These are phyloP conservation scores for Fusarium ambrosium DNA, from an alignment of 2,329 filamentous ascomycete species.

Conservation along the genomic window DNA sequence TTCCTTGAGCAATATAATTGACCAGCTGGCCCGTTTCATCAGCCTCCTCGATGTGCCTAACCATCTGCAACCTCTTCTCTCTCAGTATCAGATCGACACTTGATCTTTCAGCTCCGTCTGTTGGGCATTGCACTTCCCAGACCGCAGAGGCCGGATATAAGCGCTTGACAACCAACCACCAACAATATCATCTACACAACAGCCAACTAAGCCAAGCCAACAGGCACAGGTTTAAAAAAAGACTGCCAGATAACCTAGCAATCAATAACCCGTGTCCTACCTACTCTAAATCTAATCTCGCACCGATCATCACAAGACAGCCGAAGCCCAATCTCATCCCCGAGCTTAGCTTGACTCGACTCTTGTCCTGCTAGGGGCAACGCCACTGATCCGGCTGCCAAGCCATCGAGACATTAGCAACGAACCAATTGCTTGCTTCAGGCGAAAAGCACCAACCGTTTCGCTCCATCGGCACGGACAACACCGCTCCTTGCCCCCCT, in stretches of 20 bases:
- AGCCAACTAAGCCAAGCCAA: constrained; percentile 3
- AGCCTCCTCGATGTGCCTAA: constrained; percentile 2
- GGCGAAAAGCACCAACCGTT: constrained; percentile 34
- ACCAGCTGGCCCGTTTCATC: constrained; percentile 15
- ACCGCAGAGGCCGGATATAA: constrained; percentile 8
- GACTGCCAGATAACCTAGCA: background rate
- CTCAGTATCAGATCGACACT: constrained; percentile 14
- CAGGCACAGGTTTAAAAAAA: constrained; percentile 17
- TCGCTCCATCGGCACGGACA: constrained; percentile 29
- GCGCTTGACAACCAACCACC: constrained; percentile 12
- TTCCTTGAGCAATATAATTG: constrained; percentile 21
- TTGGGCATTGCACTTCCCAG: background rate
- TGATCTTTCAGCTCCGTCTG: background rate
- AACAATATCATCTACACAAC: background rate
- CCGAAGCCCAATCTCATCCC: constrained; percentile 27
- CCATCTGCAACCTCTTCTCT: constrained; percentile 2
- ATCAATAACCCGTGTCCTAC: constrained; percentile 15
- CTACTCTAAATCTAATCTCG: constrained; percentile 16
- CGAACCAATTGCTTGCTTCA: constrained; percentile 45
- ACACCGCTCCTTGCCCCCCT: constrained; percentile 36
- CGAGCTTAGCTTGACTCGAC: constrained; percentile 22
- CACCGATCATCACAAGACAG: constrained; percentile 23
- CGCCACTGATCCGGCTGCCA: constrained; percentile 43
- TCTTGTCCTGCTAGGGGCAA: constrained; percentile 24
- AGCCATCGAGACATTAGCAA: constrained; percentile 31